These are phyloP conservation scores for Haplosporangium sp. DNA, from an alignment of 371 early-diverging fungal genomes.

Conservation along the genomic window DNA sequence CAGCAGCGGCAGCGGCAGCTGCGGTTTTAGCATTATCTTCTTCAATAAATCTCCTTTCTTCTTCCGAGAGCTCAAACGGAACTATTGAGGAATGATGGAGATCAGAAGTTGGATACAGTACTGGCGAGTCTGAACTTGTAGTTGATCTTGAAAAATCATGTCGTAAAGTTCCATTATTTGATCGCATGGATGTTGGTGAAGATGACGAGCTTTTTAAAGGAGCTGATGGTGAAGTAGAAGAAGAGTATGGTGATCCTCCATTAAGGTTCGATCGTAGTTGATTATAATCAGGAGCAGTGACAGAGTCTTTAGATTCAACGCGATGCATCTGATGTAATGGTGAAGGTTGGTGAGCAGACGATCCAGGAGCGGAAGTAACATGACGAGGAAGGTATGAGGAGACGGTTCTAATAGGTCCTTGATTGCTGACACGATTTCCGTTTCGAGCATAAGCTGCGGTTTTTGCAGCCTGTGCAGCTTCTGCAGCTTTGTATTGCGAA, in stretches of 20 bases:
- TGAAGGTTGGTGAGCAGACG: constrained; percentile 14
- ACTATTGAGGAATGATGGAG: constrained; percentile 23
- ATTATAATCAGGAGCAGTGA: constrained; percentile 16
- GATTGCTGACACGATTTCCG: constrained; percentile 10
- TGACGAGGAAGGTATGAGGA: constrained; percentile 32
- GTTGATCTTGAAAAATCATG: neutral
- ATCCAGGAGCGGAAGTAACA: neutral
- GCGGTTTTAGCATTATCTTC: constrained; percentile 46
- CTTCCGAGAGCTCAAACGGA: constrained; percentile 52
- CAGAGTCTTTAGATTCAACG: neutral
- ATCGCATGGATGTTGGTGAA: neutral
- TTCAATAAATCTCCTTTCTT: constrained; percentile 45
- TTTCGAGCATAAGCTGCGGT: neutral
- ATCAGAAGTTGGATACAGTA: constrained; percentile 44
- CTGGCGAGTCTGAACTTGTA: constrained; percentile 18
- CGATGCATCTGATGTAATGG: constrained; percentile 26
- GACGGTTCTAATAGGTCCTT: constrained; percentile 29
- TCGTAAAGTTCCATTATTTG: neutral
- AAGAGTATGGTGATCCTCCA: constrained; percentile 10
- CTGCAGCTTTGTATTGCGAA: constrained; percentile 18
- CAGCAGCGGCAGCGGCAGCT: neutral
- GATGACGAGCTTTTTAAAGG: neutral
- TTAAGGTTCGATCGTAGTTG: constrained; percentile 21
- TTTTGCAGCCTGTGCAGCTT: constrained; percentile 5
- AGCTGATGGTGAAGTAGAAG: neutral